Evolutionary conservation across 2,329 filamentous ascomycete species (phyloP).

Genomic region (Fonsecaea nubica): DNA sequence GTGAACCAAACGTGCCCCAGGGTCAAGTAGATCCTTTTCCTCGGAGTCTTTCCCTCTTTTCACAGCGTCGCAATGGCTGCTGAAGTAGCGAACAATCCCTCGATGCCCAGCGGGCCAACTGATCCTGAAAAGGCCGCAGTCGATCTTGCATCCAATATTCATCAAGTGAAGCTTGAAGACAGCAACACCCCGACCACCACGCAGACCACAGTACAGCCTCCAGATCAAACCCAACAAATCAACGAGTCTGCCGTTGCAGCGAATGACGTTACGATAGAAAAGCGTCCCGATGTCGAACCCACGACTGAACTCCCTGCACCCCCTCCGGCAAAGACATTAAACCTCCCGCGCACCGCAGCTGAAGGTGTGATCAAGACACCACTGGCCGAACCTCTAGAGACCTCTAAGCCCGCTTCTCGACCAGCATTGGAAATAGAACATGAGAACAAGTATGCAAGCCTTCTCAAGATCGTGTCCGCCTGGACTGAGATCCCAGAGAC

Average conservation of each 20-base stretch:
- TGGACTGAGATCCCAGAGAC: slow-evolving; percentile 75
- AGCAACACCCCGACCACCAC: background rate
- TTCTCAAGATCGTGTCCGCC: slow-evolving; percentile 72
- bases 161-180: slow-evolving; percentile 28
- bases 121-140: slow-evolving; percentile 34
- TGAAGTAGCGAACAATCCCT: slow-evolving; percentile 14
- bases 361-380: slow-evolving; percentile 61
- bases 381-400: slow-evolving; percentile 63
- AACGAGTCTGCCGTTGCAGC: slow-evolving; percentile 14
- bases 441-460: slow-evolving; percentile 76
- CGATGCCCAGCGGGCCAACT: slow-evolving; percentile 14
- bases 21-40: slow-evolving; percentile 1
- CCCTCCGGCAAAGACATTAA: slow-evolving; percentile 17
- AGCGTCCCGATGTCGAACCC: background rate
- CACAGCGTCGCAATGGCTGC: slow-evolving; percentile 25
- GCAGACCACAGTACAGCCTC: background rate
- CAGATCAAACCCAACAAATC: background rate
- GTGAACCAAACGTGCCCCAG: slow-evolving; percentile 12
- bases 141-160: slow-evolving; percentile 27
- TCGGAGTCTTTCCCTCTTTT: background rate
- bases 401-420: slow-evolving; percentile 63
- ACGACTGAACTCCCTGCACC: background rate
- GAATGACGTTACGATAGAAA: slow-evolving; percentile 2
- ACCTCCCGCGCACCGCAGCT: slow-evolving; percentile 48
- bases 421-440: slow-evolving; percentile 75